Conservation (phyloP, 1,139 yeast species). For the Debaryomycetaceae sp. region DNA sequence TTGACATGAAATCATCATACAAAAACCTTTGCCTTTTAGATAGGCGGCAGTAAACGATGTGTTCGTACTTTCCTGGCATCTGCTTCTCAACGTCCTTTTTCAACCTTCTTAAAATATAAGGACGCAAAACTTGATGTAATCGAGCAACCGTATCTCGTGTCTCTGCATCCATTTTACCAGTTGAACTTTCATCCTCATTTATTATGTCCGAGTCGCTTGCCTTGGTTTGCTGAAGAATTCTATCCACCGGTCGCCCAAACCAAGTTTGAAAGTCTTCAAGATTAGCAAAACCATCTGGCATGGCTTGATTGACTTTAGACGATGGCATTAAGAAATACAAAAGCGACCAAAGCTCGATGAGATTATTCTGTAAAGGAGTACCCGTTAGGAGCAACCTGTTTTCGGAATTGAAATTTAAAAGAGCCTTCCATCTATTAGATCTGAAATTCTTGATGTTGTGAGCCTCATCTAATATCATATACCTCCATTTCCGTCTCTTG, state of each 20-base stretch:
- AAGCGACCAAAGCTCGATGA: slow-evolving; percentile 92
- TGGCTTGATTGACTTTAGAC: slow-evolving; percentile 59
- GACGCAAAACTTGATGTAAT: slow-evolving; percentile 89
- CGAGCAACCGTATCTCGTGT: slow-evolving; percentile 83
- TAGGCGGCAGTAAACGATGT: slow-evolving; percentile 84
- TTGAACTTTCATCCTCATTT: slow-evolving; percentile 39
- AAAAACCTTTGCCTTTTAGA: slow-evolving; percentile 89
- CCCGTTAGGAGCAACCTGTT: slow-evolving; percentile 88
- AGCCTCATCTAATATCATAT: slow-evolving; percentile 97
- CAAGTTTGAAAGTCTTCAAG: slow-evolving; percentile 94
- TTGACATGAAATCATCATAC: slow-evolving; percentile 95
- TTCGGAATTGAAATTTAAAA: slow-evolving; percentile 88
- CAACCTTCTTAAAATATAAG: slow-evolving; percentile 83
- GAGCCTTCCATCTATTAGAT: slow-evolving; percentile 95
- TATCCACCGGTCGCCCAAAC: slow-evolving; percentile 97
- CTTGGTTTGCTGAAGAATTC: slow-evolving; percentile 67
- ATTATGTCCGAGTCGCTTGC: slow-evolving; percentile 52
- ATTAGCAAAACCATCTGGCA: slow-evolving; percentile 97
- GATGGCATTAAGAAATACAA: slow-evolving; percentile 95
- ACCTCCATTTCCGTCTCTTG: slow-evolving; percentile 89
- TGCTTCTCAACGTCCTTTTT: slow-evolving; percentile 97
- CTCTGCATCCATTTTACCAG: slow-evolving; percentile 52
- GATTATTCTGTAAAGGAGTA: slow-evolving; percentile 89
- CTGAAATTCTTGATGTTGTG: slow-evolving; percentile 96
- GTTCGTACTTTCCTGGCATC: slow-evolving; percentile 98